These are phyloP conservation scores for Aegilops longissima DNA, from an alignment of 176 grass and related monocot genomes.

Conservation along the genomic window DNA sequence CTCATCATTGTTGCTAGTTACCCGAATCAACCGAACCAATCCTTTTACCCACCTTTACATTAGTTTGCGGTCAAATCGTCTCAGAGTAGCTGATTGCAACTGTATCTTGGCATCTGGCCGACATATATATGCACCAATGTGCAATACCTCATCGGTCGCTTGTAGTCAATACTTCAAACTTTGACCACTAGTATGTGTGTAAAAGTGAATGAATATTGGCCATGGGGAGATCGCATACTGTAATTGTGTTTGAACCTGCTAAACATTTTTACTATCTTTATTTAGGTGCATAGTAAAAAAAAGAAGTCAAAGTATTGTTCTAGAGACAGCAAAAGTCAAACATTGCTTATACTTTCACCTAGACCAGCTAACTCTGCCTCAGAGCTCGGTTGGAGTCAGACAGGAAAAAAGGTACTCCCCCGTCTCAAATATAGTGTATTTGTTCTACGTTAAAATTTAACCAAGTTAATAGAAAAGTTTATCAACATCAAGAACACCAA, in stretches of 20 bases:
- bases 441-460: too few species aligned
- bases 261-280: not conserved
- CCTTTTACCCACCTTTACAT: not conserved
- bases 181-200: not conserved
- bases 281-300: not conserved
- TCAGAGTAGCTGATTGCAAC: not conserved
- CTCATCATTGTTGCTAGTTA: not conserved
- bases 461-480: too few species aligned
- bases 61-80: not conserved
- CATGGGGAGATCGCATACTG: too few species aligned
- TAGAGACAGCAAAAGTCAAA: too few species aligned
- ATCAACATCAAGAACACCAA: too few species aligned
- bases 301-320: too few species aligned
- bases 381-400: too few species aligned
- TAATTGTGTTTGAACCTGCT: not conserved
- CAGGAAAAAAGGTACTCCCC: too few species aligned
- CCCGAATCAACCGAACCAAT: not conserved
- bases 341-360: too few species aligned
- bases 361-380: too few species aligned
- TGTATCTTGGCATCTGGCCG: not conserved
- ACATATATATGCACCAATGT: not conserved
- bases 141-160: not conserved
- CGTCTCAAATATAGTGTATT: too few species aligned
- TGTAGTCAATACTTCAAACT: not conserved
- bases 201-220: too few species aligned